Percentiles rank a stretch among this genome's conserved stretches.
Evolutionary conservation across 257 asterid species (phyloP).

Genomic region (Ligustrum vulgare): DNA sequence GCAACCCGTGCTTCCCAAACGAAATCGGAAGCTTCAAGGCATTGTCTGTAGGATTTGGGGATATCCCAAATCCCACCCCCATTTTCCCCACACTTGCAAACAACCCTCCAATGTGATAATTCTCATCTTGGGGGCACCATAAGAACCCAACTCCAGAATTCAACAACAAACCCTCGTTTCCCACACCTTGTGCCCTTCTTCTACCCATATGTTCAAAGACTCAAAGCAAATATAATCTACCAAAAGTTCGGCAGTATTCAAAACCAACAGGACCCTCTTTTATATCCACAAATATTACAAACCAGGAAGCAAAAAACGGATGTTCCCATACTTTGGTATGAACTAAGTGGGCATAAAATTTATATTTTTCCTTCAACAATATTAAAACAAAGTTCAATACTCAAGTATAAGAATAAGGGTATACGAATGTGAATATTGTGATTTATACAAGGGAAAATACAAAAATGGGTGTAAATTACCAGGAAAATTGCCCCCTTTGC

Average conservation of each 20-base stretch:
- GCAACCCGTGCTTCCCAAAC: slow-evolving; percentile 25
- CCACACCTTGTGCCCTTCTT: slow-evolving; percentile 24
- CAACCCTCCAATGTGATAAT: slow-evolving; percentile 33
- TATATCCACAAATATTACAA: neutral
- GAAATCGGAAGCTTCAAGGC: slow-evolving; percentile 30
- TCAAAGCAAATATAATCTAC: neutral
- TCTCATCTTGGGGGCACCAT: slow-evolving; percentile 46
- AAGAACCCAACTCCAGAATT: slow-evolving; percentile 39
- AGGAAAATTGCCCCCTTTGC: neutral
- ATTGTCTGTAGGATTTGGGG: slow-evolving; percentile 31
- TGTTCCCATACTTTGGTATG: neutral
- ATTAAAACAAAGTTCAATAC: neutral
- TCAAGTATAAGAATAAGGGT: neutral
- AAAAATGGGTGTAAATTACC: neutral
- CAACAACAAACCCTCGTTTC: slow-evolving; percentile 11
- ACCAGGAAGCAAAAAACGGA: neutral
- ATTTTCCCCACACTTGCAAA: slow-evolving; percentile 52
- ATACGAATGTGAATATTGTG: slow-evolving; percentile 25
- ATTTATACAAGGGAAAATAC: slow-evolving; percentile 10
- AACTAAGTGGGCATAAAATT: slow-evolving; percentile 1
- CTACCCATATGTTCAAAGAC: slow-evolving; percentile 29
- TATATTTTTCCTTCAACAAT: neutral
- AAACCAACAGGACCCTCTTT: neutral
- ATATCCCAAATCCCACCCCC: slow-evolving; percentile 36
- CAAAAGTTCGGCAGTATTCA: neutral